Conservation (phyloP, 352 stramenopile species). For the Phytopythium kandeliae region DNA sequence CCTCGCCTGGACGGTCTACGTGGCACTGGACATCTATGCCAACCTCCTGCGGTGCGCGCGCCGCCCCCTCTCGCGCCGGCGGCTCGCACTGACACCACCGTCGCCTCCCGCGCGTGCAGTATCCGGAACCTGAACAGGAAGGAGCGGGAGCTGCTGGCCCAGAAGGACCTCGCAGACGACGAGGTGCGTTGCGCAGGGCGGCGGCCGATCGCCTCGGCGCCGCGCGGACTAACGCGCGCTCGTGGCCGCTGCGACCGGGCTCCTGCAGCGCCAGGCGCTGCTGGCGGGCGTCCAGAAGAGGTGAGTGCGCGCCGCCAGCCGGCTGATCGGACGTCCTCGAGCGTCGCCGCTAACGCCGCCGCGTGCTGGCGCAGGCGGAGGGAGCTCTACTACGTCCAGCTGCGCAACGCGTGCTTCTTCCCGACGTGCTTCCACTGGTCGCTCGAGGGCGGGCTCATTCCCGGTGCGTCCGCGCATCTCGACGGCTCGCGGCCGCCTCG, state of each 20-base stretch:
- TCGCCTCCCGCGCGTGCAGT: slow-evolving; percentile 11
- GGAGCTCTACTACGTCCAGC: slow-evolving; percentile 73
- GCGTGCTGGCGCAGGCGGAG: slow-evolving; percentile 28
- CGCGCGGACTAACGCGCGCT: background rate
- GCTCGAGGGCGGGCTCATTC: slow-evolving; percentile 56
- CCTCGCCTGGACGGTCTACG: slow-evolving; percentile 64
- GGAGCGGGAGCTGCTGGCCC: slow-evolving; percentile 44
- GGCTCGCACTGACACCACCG: background rate
- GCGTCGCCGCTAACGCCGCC: too few species aligned
- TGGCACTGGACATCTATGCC: slow-evolving; percentile 73
- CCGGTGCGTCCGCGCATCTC: slow-evolving; percentile 23
- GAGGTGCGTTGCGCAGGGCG: slow-evolving; percentile 22
- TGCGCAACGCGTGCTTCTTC: slow-evolving; percentile 80
- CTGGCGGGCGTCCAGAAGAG: slow-evolving; percentile 40
- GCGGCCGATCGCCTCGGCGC: background rate
- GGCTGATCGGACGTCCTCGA: too few species aligned
- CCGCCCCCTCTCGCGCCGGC: background rate
- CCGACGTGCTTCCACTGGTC: slow-evolving; percentile 82
- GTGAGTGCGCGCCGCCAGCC: slow-evolving; percentile 11
- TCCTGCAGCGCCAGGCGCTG: slow-evolving; percentile 25
- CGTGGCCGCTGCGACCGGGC: background rate
- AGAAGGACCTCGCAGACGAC: slow-evolving; percentile 45
- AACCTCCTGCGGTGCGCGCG: slow-evolving; percentile 55
- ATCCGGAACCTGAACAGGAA: slow-evolving; percentile 56
- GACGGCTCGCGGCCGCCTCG: background rate